phyloP scores from a whole-genome alignment of 192 early-diverging fungal genomes.

The Phycomyces nitens region DNA sequence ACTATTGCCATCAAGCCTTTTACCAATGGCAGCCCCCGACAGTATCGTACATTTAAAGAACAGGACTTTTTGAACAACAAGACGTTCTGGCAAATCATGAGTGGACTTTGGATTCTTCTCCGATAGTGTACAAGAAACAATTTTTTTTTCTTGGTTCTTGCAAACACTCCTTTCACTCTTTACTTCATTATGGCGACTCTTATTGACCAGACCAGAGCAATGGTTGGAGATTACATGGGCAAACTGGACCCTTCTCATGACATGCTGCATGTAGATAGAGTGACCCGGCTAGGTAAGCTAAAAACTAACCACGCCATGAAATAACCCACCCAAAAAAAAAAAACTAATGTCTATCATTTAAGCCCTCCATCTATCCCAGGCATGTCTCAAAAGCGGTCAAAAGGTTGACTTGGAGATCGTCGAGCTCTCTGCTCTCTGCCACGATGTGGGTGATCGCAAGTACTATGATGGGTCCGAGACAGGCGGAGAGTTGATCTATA shows the following conservation, averaged over 20 bases:
- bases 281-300: conserved; percentile 49
- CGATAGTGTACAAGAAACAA: not conserved
- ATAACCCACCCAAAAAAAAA: too few species aligned
- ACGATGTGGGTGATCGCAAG: conserved; percentile 69
- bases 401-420: conserved; percentile 52
- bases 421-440: conserved; percentile 63
- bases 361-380: conserved; percentile 44
- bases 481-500: conserved; percentile 47
- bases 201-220: conserved; percentile 38
- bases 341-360: too few species aligned
- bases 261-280: conserved; percentile 64
- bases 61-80: too few species aligned
- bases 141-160: not conserved
- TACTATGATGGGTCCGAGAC: conserved; percentile 50
- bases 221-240: conserved; percentile 62
- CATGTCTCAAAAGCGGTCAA: conserved; percentile 28
- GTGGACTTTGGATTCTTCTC: too few species aligned
- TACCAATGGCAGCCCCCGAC: too few species aligned
- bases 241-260: conserved; percentile 69
- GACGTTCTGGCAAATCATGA: too few species aligned
- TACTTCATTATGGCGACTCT: not conserved
- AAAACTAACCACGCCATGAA: too few species aligned
- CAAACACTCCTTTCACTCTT: conserved; percentile 2
- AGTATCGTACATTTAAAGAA: too few species aligned
- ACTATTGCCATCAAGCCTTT: too few species aligned